Conservation (phyloP, 2,329 filamentous ascomycete genomes). For the Nemania bipapillata region DNA sequence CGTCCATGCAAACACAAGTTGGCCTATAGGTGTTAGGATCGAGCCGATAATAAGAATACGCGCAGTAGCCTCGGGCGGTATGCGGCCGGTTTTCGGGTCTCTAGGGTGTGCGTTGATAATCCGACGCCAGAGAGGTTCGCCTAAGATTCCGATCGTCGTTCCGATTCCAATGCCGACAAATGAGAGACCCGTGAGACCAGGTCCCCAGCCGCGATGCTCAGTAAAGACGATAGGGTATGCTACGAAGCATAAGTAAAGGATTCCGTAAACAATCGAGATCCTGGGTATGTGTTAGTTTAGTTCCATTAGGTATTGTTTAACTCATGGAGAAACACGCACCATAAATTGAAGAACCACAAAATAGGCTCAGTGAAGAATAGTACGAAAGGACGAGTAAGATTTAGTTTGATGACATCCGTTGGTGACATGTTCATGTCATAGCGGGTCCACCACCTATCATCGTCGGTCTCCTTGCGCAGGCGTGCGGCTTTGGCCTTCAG, state of each 20-base stretch:
- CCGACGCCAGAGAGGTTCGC: conserved; percentile 77
- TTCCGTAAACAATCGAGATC: conserved; percentile 85
- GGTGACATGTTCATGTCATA: conserved; percentile 79
- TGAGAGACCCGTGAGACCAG: conserved; percentile 77
- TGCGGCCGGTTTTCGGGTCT: conserved; percentile 78
- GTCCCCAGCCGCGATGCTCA: conserved; percentile 77
- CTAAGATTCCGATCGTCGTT: conserved; percentile 68
- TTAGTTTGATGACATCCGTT: conserved; percentile 75
- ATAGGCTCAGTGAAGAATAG: conserved; percentile 86
- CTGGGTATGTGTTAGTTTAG: conserved; percentile 53
- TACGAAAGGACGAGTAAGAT: conserved; percentile 79
- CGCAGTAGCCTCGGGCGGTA: conserved; percentile 82
- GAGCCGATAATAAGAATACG: conserved; percentile 82
- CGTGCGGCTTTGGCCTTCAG: conserved; percentile 73
- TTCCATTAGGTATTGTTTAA: neutral
- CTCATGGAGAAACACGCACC: conserved; percentile 58
- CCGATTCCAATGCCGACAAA: conserved; percentile 79
- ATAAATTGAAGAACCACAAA: conserved; percentile 73
- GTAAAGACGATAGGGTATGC: conserved; percentile 88
- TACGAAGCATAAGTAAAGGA: conserved; percentile 89
- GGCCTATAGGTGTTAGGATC: conserved; percentile 77
- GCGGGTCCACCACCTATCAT: conserved; percentile 79
- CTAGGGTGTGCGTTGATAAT: conserved; percentile 80
- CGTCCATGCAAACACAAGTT: conserved; percentile 90
- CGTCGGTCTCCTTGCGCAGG: conserved; percentile 73